Evolutionary conservation across 2,329 filamentous ascomycete species (phyloP), one percentile per base, ranked within the genome.

Genomic region (Fusarium citri): DNA sequence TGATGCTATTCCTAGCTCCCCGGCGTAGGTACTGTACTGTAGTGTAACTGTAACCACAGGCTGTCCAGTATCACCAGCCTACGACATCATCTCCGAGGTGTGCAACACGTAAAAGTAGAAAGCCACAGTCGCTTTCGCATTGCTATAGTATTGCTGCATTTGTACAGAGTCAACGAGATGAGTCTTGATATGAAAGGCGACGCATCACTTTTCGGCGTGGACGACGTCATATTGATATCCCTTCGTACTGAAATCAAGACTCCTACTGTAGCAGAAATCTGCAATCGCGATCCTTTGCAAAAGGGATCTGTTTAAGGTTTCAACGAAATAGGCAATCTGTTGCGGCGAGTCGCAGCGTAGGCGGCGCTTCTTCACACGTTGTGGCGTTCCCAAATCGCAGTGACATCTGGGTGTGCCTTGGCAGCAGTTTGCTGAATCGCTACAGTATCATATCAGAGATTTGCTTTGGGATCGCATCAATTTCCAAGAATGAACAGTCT

Each of bases 1-100:
- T 59, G 68, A 55, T 68, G 48, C 68, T 71, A 71, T 71, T 71
- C 56, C 59, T 71, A 56, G 68, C 41, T 40, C 22, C 37, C 34
- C 10, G 6, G 25, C 18, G 7, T 37, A n/a, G 18, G 18, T 37
- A 12, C 18, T 31, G 30, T 31, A 31, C 30, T 37, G 34, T 37
- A 37, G 34, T 51, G 60, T 55, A 47, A 48, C 28, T 8, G 34
- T 59, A 31, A 28, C 22, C 16, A 37, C 22, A 40, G 48, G 18
- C 31, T 40, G 48, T 12, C 28, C 30, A 9, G 43, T 50, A 46
- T 64, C 55, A 55, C 34, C 43, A 25, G 22, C 34, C 28, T 43
- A 53, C 59, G 40, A 34, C 50, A 43, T 65, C 54, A 55, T 55
- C 28, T 18, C 59, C 59, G 51, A 69, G 31, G 18, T n/a, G 45